Percentiles rank a stretch among this genome's conserved stretches.
These are phyloP conservation scores for Cutaneotrichosporon curvatum DNA, from an alignment of 1,284 basidiomycete species.

Conservation along the genomic window DNA sequence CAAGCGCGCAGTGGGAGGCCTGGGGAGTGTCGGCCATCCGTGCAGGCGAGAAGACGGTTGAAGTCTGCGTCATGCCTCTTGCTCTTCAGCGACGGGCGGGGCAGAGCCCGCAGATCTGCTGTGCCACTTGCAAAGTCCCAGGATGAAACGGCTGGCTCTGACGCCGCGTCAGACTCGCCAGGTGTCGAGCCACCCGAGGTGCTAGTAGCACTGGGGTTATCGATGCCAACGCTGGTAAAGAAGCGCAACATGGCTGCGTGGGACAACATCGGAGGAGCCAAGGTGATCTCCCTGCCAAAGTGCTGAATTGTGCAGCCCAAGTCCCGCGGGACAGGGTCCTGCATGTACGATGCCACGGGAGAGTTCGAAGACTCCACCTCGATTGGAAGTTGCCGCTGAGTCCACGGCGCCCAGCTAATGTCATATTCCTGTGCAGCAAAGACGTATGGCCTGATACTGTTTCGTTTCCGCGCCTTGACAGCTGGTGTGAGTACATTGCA, in stretches of 20 bases:
- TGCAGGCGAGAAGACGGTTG: constrained; percentile 41
- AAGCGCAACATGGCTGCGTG: constrained; percentile 46
- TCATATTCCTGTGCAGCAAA: constrained; percentile 51
- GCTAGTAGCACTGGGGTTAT: background rate
- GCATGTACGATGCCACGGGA: too few species aligned
- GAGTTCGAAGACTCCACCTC: too few species aligned
- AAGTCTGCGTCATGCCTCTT: constrained; percentile 27
- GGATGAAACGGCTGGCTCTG: background rate
- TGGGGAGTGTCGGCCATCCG: constrained; percentile 40
- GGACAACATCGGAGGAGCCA: constrained; percentile 40
- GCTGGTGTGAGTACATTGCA: too few species aligned
- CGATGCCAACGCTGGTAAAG: constrained; percentile 20
- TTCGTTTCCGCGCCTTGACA: too few species aligned
- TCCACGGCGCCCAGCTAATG: constrained; percentile 51
- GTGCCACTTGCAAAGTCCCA: background rate
- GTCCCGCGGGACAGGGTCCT: constrained; percentile 6
- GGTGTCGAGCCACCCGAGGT: background rate
- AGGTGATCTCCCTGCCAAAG: constrained; percentile 34
- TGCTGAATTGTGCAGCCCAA: constrained; percentile 32
- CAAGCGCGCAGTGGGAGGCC: constrained; percentile 46
- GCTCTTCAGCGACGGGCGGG: constrained; percentile 21
- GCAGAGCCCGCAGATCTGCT: constrained; percentile 10
- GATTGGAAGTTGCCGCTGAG: constrained; percentile 40
- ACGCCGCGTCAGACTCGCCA: background rate
- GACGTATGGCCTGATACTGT: constrained; percentile 38